These are phyloP conservation scores for Fusarium napiforme DNA, from an alignment of 2,329 filamentous ascomycete species.

Conservation along the genomic window DNA sequence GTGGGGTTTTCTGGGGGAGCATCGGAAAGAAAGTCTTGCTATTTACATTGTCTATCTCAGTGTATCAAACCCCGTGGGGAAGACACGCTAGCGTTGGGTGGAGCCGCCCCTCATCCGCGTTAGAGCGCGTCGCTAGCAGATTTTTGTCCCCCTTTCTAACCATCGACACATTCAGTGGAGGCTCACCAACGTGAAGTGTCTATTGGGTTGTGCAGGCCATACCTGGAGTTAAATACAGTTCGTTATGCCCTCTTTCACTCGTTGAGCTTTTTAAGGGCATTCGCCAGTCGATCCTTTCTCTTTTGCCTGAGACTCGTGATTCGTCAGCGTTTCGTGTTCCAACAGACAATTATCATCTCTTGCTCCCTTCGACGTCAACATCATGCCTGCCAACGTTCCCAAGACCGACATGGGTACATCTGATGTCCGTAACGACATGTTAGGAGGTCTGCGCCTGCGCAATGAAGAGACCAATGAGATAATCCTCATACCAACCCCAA, in stretches of 20 bases:
- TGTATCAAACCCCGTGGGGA: background rate
- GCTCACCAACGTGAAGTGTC: background rate
- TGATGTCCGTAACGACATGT: background rate
- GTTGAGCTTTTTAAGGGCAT: fast-evolving
- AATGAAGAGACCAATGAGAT: constrained; percentile 18
- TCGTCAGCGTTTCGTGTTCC: background rate
- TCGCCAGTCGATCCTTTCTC: too few species aligned
- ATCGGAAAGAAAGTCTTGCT: background rate
- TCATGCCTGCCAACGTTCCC: background rate
- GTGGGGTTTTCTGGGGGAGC: background rate
- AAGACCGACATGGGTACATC: background rate
- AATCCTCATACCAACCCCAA: constrained; percentile 31
- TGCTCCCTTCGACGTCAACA: background rate
- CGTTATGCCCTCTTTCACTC: background rate
- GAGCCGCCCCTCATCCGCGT: background rate
- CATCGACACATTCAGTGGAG: background rate
- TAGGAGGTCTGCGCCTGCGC: background rate
- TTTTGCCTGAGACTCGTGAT: background rate
- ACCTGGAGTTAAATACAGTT: background rate
- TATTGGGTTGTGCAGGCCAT: fast-evolving
- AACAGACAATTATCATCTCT: background rate
- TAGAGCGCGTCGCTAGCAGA: background rate
- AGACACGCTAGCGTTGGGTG: background rate
- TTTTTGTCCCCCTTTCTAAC: background rate
- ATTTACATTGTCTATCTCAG: background rate